Evolutionary conservation across 108 stramenopile species (phyloP).

Genomic region (Conticribra guillardii): DNA sequence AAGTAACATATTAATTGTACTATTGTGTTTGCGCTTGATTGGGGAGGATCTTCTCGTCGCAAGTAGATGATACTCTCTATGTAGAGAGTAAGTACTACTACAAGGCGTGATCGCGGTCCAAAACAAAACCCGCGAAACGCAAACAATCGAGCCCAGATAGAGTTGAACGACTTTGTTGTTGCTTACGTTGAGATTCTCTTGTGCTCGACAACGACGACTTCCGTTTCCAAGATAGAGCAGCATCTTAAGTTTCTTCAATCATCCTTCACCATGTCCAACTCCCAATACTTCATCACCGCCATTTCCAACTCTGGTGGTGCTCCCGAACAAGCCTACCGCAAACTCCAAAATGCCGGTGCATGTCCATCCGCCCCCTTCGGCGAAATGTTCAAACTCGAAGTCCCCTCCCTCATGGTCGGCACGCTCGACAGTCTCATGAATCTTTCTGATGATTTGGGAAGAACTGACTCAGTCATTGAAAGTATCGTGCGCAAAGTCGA

Average conservation of each 20-base stretch:
- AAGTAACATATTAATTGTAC: no score
- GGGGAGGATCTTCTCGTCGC: no score
- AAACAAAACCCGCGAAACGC: no score
- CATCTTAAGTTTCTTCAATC: not conserved
- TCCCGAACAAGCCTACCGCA: slow-evolving; percentile 88
- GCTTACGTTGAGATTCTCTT: no score
- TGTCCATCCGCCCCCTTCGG: slow-evolving; percentile 82
- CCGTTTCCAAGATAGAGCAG: not conserved
- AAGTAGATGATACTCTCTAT: no score
- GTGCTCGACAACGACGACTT: not conserved
- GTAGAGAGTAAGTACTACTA: no score
- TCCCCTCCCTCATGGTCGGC: slow-evolving; percentile 92
- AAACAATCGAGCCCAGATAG: no score
- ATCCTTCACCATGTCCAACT: slow-evolving; percentile 20
- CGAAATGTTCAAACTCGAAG: slow-evolving; percentile 94
- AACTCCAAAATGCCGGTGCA: slow-evolving; percentile 89
- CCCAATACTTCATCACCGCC: slow-evolving; percentile 71
- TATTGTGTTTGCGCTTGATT: no score
- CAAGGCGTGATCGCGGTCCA: no score
- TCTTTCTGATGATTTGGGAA: slow-evolving; percentile 86
- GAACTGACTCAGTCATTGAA: slow-evolving; percentile 86
- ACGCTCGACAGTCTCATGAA: slow-evolving; percentile 92
- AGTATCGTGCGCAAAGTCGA: slow-evolving; percentile 91
- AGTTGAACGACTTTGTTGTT: no score
- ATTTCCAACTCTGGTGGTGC: slow-evolving; percentile 86